Evolutionary conservation across 2,329 filamentous ascomycete genomes (phyloP).

Genomic region (Trichoderma sp.): DNA sequence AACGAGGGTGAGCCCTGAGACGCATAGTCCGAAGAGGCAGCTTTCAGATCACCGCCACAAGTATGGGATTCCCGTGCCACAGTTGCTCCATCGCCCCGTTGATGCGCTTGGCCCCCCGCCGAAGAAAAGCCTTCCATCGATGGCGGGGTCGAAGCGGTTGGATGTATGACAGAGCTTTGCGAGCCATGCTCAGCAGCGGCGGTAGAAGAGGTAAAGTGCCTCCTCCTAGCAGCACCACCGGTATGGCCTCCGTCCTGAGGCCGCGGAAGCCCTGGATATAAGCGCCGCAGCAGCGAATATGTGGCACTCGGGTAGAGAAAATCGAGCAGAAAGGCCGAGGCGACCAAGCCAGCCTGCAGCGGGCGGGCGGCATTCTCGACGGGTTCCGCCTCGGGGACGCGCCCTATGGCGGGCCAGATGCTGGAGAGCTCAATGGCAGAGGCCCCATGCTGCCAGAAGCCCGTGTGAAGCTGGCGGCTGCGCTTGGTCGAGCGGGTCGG

Average conservation of each 20-base stretch:
- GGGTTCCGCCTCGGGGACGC: constrained; percentile 26
- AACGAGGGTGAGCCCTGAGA: not conserved
- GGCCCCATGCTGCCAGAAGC: constrained; percentile 60
- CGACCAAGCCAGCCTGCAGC: constrained; percentile 41
- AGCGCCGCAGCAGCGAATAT: constrained; percentile 46
- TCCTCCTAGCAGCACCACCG: constrained; percentile 32
- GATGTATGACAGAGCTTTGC: constrained; percentile 2
- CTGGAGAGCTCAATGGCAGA: constrained; percentile 51
- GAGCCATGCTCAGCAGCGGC: constrained; percentile 24
- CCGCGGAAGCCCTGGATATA: constrained; percentile 38
- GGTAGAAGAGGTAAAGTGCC: constrained; percentile 37
- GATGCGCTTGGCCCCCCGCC: not conserved
- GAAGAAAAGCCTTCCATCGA: constrained; percentile 8
- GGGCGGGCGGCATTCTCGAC: constrained; percentile 33
- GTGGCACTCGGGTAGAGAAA: constrained; percentile 57
- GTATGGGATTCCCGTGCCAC: not conserved
- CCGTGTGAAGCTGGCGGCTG: constrained; percentile 50
- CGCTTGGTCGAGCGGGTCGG: constrained; percentile 43
- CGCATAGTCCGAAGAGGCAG: not conserved
- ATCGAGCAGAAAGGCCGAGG: constrained; percentile 57
- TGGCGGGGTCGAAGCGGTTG: constrained; percentile 2
- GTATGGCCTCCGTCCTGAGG: constrained; percentile 32
- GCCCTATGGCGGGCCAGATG: constrained; percentile 43
- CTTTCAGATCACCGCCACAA: not conserved
- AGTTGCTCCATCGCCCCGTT: not conserved